Conservation (phyloP, 371 early-diverging fungal species). For the Choanephora cucurbitarum region DNA sequence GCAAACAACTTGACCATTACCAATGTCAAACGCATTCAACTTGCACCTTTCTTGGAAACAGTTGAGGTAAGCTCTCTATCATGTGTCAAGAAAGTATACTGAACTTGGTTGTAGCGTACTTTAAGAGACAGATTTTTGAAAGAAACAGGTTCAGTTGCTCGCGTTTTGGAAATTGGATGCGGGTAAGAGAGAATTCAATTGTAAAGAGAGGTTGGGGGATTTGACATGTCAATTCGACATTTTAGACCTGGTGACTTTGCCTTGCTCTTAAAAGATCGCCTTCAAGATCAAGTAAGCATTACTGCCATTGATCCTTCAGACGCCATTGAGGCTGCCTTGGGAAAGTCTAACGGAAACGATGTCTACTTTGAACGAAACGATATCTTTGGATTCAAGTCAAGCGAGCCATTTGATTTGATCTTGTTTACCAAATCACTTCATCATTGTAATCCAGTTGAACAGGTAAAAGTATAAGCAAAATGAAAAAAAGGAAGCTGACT, state of each 20-base stretch:
- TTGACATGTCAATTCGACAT: too few species aligned
- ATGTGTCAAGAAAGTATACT: background rate
- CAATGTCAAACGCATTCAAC: slow-evolving; percentile 2
- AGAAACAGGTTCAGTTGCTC: too few species aligned
- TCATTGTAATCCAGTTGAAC: slow-evolving; percentile 33
- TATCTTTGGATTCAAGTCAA: slow-evolving; percentile 17
- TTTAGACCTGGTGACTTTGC: slow-evolving; percentile 35
- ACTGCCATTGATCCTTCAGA: slow-evolving; percentile 35
- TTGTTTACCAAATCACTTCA: slow-evolving; percentile 43
- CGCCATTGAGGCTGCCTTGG: slow-evolving; percentile 19
- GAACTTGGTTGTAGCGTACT: background rate
- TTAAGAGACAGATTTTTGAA: background rate
- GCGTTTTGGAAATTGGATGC: too few species aligned
- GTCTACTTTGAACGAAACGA: slow-evolving; percentile 13
- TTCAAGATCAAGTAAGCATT: slow-evolving; percentile 17
- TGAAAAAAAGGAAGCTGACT: background rate
- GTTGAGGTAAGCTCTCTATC: slow-evolving; percentile 1
- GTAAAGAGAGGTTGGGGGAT: too few species aligned
- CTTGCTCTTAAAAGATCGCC: slow-evolving; percentile 20
- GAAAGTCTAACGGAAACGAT: slow-evolving; percentile 6
- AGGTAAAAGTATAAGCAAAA: slow-evolving; percentile 9
- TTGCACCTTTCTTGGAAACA: slow-evolving; percentile 3
- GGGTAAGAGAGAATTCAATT: too few species aligned
- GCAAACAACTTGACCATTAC: too few species aligned
- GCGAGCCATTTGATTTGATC: slow-evolving; percentile 27